Percentiles rank a stretch among this genome's conserved stretches.
phyloP scores from a whole-genome alignment of 2,329 filamentous ascomycete genomes.

The Ilyonectria sp. region DNA sequence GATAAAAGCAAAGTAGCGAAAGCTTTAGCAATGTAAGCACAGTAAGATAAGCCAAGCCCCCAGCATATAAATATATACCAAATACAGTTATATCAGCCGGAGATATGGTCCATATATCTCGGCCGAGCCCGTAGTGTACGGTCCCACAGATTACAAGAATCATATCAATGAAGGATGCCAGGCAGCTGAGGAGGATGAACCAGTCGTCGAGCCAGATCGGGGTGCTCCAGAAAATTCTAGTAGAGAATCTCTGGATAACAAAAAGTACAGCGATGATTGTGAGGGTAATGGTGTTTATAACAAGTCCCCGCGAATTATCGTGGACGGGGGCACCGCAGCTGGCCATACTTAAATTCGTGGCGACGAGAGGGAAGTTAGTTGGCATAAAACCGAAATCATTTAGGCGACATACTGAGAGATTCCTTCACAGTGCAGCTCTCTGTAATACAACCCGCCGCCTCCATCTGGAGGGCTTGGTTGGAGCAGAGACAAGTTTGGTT shows the following conservation, averaged over 20 bases:
- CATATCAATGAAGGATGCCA: conserved; percentile 50
- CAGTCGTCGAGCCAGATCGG: conserved; percentile 58
- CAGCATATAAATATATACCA: conserved; percentile 59
- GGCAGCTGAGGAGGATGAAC: conserved; percentile 49
- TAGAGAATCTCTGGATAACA: conserved; percentile 58
- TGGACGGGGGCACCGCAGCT: conserved; percentile 48
- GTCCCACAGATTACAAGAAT: conserved; percentile 51
- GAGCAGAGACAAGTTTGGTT: conserved; percentile 12
- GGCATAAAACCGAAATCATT: background rate
- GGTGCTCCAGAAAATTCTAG: conserved; percentile 51
- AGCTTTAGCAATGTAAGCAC: conserved; percentile 59
- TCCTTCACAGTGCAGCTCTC: conserved; percentile 51
- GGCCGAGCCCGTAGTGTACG: conserved; percentile 61
- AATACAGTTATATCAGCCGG: conserved; percentile 60
- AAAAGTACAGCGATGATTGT: conserved; percentile 57
- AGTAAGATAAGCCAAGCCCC: conserved; percentile 62
- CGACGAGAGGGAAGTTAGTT: conserved; percentile 8
- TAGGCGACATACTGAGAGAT: conserved; percentile 47
- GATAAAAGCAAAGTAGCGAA: conserved; percentile 63
- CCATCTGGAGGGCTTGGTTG: conserved; percentile 1
- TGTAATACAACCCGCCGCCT: conserved; percentile 46
- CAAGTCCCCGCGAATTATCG: conserved; percentile 49
- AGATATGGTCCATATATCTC: conserved; percentile 65
- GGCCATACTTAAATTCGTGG: conserved; percentile 47
- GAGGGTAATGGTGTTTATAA: conserved; percentile 52